Evolutionary conservation across 179 eudicot genomes (phyloP).

Genomic region (Silene noctiflora): DNA sequence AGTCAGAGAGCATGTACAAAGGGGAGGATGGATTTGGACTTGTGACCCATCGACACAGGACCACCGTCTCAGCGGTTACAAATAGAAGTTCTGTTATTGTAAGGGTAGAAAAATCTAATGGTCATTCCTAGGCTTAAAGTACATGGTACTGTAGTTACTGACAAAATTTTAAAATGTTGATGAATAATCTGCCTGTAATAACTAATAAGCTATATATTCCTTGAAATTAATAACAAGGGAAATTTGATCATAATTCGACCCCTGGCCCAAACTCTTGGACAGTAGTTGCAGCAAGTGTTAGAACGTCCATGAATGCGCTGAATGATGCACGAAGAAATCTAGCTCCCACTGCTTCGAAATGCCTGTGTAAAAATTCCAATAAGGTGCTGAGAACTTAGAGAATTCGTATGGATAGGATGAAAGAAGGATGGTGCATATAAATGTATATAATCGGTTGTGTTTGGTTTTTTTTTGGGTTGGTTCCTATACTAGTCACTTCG

Average conservation of each 20-base stretch:
- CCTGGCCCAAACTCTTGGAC: constrained; percentile 66
- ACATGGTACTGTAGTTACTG: too few relatives aligned
- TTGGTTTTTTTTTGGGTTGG: too few relatives aligned
- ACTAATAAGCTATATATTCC: too few relatives aligned
- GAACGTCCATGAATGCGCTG: constrained; percentile 69
- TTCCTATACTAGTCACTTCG: too few relatives aligned
- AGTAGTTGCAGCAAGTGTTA: constrained; percentile 73
- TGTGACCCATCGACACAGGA: too few relatives aligned
- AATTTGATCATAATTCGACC: constrained; percentile 23
- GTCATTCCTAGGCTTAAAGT: too few relatives aligned
- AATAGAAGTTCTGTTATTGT: too few relatives aligned
- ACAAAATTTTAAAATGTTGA: too few relatives aligned
- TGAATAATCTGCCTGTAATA: too few relatives aligned
- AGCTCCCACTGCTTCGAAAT: constrained; percentile 85
- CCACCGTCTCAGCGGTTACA: too few relatives aligned
- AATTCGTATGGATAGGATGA: not conserved
- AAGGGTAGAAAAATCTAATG: too few relatives aligned
- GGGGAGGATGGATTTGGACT: not conserved
- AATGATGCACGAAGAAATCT: constrained; percentile 89
- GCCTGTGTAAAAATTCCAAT: constrained; percentile 41
- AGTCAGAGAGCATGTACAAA: not conserved
- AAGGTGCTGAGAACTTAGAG: not conserved
- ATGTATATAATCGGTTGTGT: not conserved
- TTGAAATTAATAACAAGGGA: not conserved
- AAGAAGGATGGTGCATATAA: too few relatives aligned